Base-by-base conservation (phyloP, 768 basidiomycete species). In the Leccinum pellstonianum region DNA sequence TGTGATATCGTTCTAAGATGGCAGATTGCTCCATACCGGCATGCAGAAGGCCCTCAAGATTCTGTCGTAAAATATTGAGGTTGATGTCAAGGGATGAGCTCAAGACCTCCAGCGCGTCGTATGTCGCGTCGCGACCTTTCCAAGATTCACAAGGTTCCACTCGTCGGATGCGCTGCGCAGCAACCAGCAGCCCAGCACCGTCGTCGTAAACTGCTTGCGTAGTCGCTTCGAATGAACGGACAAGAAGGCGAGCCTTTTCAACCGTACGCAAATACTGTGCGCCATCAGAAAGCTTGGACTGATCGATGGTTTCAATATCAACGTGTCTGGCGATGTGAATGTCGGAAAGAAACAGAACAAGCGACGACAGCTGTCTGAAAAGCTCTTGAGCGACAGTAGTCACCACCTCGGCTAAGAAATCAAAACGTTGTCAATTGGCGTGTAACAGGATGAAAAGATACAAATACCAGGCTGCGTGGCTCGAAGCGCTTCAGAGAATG, bases 121-220 rank as follows among this genome's bases (percentile, higher is more conserved):
- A 75, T 19, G 59, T 41, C 43, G 59, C 47, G 48, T 70, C 61
- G 21, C 63, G 65, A 58, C 69, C 57, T 52, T 61, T 60, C 62
- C 65, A 65, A 15, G 57, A 60, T 60, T 70, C 70, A 61, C 64
- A 65, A 58, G 60, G 64, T 23, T 71, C 70, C 33, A 69, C 51
- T 43, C 66, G 64, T 19, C 67, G 73, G 10, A 73, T 61, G 14
- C 63, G 64, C 55, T 83, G 83, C 15, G 78, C 64, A 3, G 72
- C 66, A 14, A 75, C 64, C 17, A 86, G 72, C 10, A 85, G 65
- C 0, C 70, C 64, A 0, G 77, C 70, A 2, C 80, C 76, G 54
- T 81, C 77, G 57, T 85, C 83, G 62, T 79, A 83, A 1, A 86
- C 69, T 3, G 80, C 77, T 58, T 86, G 84, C 11, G 80, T 73